Conservation (phyloP, 2,329 filamentous ascomycete species). For the Sporothrix luriei region DNA sequence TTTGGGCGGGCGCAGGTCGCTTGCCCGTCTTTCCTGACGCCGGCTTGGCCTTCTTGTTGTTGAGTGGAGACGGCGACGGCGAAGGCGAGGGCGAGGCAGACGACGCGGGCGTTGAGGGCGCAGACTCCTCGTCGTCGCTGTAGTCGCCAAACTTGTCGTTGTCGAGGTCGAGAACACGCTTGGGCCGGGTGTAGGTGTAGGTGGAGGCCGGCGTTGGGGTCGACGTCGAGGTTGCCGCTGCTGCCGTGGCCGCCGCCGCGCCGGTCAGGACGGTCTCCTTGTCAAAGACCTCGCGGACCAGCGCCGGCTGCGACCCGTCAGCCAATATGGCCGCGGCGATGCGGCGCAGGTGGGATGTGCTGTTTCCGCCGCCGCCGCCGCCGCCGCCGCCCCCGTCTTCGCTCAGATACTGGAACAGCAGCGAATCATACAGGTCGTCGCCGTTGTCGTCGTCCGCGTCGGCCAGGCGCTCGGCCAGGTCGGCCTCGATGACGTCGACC, state of each 20-base stretch:
- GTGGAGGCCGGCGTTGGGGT: constrained; percentile 39
- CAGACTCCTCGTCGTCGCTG: constrained; percentile 58
- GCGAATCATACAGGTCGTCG: constrained; percentile 51
- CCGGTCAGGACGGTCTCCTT: constrained; percentile 55
- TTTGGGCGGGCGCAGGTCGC: not conserved
- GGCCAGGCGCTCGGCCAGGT: constrained; percentile 62
- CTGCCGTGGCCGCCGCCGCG: not conserved
- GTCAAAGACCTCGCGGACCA: constrained; percentile 55
- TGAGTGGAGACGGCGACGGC: not conserved
- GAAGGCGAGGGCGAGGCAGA: constrained; percentile 35
- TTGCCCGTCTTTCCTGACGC: not conserved
- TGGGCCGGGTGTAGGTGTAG: constrained; percentile 46
- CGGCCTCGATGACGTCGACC: constrained; percentile 73
- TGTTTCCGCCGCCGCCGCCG: constrained; percentile 47
- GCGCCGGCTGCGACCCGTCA: constrained; percentile 52
- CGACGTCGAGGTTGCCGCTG: constrained; percentile 44
- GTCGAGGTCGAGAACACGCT: constrained; percentile 56
- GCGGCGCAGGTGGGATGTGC: constrained; percentile 53
- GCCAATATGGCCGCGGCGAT: constrained; percentile 70
- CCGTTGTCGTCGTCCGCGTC: constrained; percentile 35
- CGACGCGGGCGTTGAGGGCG: constrained; percentile 52
- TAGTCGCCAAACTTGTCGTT: constrained; percentile 65
- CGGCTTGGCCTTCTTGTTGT: constrained; percentile 8
- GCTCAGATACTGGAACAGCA: constrained; percentile 64
- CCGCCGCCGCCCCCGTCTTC: constrained; percentile 45